These are phyloP conservation scores for Royoungia palumana DNA, from an alignment of 768 basidiomycete genomes.

Conservation along the genomic window DNA sequence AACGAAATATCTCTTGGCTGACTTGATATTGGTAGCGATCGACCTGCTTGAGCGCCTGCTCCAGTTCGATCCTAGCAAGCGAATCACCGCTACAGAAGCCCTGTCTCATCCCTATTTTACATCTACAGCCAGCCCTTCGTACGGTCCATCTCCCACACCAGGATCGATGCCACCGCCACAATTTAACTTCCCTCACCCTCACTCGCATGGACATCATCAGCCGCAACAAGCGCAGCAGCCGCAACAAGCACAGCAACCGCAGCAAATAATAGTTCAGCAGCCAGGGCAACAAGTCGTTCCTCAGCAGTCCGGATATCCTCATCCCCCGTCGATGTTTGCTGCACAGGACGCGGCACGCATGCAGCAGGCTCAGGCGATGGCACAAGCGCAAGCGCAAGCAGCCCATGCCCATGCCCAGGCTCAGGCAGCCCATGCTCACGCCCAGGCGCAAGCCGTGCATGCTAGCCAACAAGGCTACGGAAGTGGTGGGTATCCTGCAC, in stretches of 20 bases:
- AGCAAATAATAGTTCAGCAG: conserved; percentile 36
- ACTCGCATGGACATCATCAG: conserved; percentile 47
- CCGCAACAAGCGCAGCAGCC: conserved; percentile 46
- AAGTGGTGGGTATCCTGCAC: conserved; percentile 26
- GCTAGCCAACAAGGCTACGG: conserved; percentile 29
- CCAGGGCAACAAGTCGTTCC: conserved; percentile 38
- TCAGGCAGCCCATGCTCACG: conserved; percentile 41
- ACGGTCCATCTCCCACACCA: conserved; percentile 35
- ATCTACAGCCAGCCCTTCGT: conserved; percentile 38
- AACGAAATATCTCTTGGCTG: not conserved
- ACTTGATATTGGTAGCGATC: conserved; percentile 50
- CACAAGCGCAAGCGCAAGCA: conserved; percentile 39
- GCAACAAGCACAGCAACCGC: conserved; percentile 41
- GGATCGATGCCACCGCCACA: conserved; percentile 65
- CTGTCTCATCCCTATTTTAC: conserved; percentile 92
- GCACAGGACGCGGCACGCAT: conserved; percentile 33
- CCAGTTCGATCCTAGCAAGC: conserved; percentile 92
- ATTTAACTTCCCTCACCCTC: conserved; percentile 68
- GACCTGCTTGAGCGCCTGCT: conserved; percentile 92
- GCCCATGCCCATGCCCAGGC: conserved; percentile 45
- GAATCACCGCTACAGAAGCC: conserved; percentile 88
- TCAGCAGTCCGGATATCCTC: conserved; percentile 32
- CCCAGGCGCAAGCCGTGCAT: conserved; percentile 34
- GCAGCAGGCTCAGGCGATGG: conserved; percentile 42
- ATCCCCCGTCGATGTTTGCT: conserved; percentile 32